These are phyloP conservation scores for Dissophora globulifera DNA, from an alignment of 192 early-diverging fungal species.

Conservation along the genomic window DNA sequence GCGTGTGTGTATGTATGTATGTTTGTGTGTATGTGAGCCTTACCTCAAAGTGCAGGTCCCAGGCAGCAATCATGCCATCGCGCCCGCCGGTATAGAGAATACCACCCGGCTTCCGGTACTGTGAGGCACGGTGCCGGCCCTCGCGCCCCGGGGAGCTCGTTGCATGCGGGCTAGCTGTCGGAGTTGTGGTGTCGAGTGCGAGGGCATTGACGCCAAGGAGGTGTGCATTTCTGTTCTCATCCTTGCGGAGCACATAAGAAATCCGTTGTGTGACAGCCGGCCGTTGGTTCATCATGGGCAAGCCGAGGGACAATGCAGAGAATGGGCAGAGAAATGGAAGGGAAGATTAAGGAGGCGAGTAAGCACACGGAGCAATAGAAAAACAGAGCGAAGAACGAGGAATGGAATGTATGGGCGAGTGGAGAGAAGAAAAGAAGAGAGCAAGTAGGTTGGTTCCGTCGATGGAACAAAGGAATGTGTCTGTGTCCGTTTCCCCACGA, in stretches of 20 bases:
- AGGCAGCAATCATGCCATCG: slow-evolving; percentile 87
- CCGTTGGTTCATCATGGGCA: slow-evolving; percentile 40
- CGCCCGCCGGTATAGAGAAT: slow-evolving; percentile 90
- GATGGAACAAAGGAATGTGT: too few relatives aligned
- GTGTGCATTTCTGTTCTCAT: slow-evolving; percentile 71
- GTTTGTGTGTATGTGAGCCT: too few relatives aligned
- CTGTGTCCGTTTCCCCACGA: too few relatives aligned
- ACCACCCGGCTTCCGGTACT: slow-evolving; percentile 59
- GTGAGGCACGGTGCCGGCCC: slow-evolving; percentile 11
- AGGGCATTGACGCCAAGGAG: slow-evolving; percentile 89
- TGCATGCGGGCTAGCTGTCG: slow-evolving; percentile 8
- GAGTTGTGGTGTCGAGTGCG: slow-evolving; percentile 69
- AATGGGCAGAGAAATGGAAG: not conserved
- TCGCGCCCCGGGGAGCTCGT: slow-evolving; percentile 1
- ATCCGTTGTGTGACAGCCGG: slow-evolving; percentile 55
- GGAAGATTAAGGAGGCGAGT: too few relatives aligned
- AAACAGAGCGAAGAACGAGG: not conserved
- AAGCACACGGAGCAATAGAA: too few relatives aligned
- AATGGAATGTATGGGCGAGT: not conserved
- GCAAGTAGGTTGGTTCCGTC: not conserved
- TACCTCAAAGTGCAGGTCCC: slow-evolving; percentile 79
- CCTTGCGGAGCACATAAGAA: slow-evolving; percentile 68
- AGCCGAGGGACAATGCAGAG: not conserved
- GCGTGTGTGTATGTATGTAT: too few relatives aligned
- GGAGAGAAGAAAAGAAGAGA: not conserved